phyloP scores from a whole-genome alignment of 2,329 filamentous ascomycete genomes.

The Laburnicola sp. region DNA sequence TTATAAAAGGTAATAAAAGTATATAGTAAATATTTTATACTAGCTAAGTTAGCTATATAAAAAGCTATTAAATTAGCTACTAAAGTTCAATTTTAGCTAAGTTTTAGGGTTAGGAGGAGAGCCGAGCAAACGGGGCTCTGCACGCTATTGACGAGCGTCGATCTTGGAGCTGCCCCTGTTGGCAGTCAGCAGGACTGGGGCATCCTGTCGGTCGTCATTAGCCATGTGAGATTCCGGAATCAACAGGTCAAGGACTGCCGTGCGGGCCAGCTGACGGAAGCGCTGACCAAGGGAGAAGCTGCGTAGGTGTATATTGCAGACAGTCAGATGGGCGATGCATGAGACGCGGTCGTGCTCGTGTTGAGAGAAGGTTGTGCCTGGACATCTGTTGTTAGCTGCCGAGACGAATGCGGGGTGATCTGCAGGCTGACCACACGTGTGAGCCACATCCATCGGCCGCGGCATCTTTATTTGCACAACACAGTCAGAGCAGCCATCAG shows the following conservation, averaged over 20 bases:
- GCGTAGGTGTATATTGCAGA: background rate
- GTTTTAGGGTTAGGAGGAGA: too few relatives aligned
- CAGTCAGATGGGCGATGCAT: background rate
- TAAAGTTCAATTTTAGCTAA: too few relatives aligned
- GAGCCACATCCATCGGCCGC: slow-evolving; percentile 10
- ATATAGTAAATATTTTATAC: too few relatives aligned
- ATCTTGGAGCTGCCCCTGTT: slow-evolving; percentile 9
- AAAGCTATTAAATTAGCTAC: too few relatives aligned
- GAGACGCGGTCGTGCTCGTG: too few relatives aligned
- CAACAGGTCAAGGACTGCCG: slow-evolving; percentile 6
- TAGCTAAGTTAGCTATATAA: too few relatives aligned
- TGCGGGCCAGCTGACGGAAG: slow-evolving; percentile 8
- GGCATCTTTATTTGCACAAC: slow-evolving; percentile 8
- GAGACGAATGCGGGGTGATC: slow-evolving; percentile 23
- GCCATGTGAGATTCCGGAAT: slow-evolving; percentile 2
- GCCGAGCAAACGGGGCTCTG: slow-evolving; percentile 1
- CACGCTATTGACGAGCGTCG: slow-evolving; percentile 9
- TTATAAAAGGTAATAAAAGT: too few relatives aligned
- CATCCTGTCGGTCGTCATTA: slow-evolving; percentile 7
- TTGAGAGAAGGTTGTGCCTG: slow-evolving; percentile 7
- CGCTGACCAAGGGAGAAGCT: slow-evolving; percentile 14
- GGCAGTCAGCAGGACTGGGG: slow-evolving; percentile 15
- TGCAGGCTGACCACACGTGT: slow-evolving; percentile 11
- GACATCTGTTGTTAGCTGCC: slow-evolving; percentile 1
- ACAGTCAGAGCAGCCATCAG: too few relatives aligned